Conservation (phyloP, 2,329 filamentous ascomycete species). For the Podosphaera aphanis region DNA sequence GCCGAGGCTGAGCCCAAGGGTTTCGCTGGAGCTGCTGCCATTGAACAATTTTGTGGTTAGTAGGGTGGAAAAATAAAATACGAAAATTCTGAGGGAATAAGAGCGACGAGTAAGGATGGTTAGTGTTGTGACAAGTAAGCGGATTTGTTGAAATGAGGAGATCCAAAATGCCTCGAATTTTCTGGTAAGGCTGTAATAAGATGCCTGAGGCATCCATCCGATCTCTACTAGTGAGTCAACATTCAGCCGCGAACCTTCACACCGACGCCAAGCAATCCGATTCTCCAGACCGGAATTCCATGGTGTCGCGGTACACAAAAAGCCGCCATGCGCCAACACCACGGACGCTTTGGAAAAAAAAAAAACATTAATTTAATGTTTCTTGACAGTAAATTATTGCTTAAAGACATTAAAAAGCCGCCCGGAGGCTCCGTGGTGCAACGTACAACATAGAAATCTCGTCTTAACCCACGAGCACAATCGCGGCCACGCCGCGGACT, state of each 20-base stretch:
- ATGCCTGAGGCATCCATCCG: not conserved
- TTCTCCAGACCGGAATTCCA: not conserved
- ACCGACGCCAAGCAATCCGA: too few species aligned
- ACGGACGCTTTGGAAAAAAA: too few species aligned
- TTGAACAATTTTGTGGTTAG: not conserved
- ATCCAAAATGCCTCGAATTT: not conserved
- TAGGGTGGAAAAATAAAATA: not conserved
- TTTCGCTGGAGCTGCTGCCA: conserved; percentile 6
- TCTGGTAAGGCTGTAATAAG: not conserved
- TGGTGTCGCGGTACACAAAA: not conserved
- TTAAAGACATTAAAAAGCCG: too few species aligned
- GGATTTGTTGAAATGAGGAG: not conserved
- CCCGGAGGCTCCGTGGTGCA: too few species aligned
- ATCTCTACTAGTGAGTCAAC: too few species aligned
- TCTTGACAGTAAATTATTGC: too few species aligned
- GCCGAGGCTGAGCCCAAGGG: conserved; percentile 15
- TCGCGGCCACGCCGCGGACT: too few species aligned
- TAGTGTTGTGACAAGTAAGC: not conserved
- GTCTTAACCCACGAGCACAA: too few species aligned
- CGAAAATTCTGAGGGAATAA: not conserved
- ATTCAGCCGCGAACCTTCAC: too few species aligned
- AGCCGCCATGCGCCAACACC: too few species aligned
- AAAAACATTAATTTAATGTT: too few species aligned
- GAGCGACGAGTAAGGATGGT: not conserved
- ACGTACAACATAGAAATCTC: too few species aligned